Percentiles rank a stretch among this genome's conserved stretches.
Conservation (phyloP, 345 rosid genomes). For the Linum trigynum region DNA sequence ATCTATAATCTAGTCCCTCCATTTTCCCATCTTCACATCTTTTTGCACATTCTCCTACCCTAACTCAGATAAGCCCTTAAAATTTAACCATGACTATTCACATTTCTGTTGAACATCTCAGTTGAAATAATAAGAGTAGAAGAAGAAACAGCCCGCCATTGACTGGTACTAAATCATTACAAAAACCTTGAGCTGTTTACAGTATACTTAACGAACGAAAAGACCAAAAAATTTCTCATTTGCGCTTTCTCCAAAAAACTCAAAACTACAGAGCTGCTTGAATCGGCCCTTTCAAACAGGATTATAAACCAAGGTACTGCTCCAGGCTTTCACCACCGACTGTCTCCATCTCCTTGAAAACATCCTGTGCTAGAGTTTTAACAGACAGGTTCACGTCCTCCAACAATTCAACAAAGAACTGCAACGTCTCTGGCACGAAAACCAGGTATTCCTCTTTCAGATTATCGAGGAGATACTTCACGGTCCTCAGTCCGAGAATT, state of each 20-base stretch:
- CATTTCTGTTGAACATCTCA: too few relatives aligned
- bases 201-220: too few relatives aligned
- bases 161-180: background rate
- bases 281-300: too few relatives aligned
- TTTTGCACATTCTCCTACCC: too few relatives aligned
- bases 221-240: too few relatives aligned
- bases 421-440: constrained; percentile 70
- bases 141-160: background rate
- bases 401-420: constrained; percentile 78
- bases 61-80: too few relatives aligned
- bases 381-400: constrained; percentile 82
- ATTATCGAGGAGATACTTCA: constrained; percentile 56
- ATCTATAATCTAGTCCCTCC: too few relatives aligned
- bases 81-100: too few relatives aligned
- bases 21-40: too few relatives aligned
- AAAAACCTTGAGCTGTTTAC: background rate
- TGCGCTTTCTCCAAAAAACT: too few relatives aligned
- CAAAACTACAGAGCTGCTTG: too few relatives aligned
- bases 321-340: constrained; percentile 77
- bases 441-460: constrained; percentile 85
- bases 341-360: constrained; percentile 75
- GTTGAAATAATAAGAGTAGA: too few relatives aligned
- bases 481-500: constrained; percentile 63
- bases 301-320: constrained; percentile 34
- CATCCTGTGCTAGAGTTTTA: constrained; percentile 70